phyloP scores from a whole-genome alignment of 75 land plant genomes.

The Selaginella moellendorffii region DNA sequence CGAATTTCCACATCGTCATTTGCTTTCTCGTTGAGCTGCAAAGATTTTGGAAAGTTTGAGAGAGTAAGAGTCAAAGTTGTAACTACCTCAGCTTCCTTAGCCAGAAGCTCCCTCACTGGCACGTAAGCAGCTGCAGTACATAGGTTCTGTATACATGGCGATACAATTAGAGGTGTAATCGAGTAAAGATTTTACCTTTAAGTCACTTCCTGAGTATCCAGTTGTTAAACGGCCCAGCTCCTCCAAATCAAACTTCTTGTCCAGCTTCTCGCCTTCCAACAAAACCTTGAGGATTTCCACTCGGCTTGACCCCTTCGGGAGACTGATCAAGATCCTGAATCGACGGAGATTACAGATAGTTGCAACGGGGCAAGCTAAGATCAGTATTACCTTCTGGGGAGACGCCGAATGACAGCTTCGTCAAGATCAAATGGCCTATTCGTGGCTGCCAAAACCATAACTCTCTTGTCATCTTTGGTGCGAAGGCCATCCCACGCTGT shows the following conservation, averaged over 20 bases:
- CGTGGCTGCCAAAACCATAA: slow-evolving; percentile 88
- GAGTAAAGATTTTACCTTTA: too few species aligned
- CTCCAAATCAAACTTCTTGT: slow-evolving; percentile 48
- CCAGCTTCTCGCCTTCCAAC: slow-evolving; percentile 60
- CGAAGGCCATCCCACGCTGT: slow-evolving; percentile 99
- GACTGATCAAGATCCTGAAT: slow-evolving; percentile 77
- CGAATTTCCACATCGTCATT: slow-evolving; percentile 9
- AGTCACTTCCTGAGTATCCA: slow-evolving; percentile 82
- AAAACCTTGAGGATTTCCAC: slow-evolving; percentile 59
- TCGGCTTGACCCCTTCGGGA: slow-evolving; percentile 67
- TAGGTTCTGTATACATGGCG: slow-evolving; percentile 79
- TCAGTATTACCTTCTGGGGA: slow-evolving; percentile 86
- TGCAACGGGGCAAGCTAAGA: too few species aligned
- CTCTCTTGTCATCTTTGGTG: slow-evolving; percentile 77
- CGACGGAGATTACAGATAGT: too few species aligned
- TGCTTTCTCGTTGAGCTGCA: not conserved
- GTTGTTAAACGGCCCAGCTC: slow-evolving; percentile 61
- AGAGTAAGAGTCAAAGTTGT: not conserved
- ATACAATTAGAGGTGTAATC: too few species aligned
- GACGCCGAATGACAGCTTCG: slow-evolving; percentile 93
- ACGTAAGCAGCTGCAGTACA: slow-evolving; percentile 80
- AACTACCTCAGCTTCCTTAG: slow-evolving; percentile 66
- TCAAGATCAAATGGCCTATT: slow-evolving; percentile 95
- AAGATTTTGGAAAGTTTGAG: too few species aligned
- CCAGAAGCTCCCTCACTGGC: slow-evolving; percentile 70